Conservation (phyloP, 139 green algal species). For the Micractinium conductrix region DNA sequence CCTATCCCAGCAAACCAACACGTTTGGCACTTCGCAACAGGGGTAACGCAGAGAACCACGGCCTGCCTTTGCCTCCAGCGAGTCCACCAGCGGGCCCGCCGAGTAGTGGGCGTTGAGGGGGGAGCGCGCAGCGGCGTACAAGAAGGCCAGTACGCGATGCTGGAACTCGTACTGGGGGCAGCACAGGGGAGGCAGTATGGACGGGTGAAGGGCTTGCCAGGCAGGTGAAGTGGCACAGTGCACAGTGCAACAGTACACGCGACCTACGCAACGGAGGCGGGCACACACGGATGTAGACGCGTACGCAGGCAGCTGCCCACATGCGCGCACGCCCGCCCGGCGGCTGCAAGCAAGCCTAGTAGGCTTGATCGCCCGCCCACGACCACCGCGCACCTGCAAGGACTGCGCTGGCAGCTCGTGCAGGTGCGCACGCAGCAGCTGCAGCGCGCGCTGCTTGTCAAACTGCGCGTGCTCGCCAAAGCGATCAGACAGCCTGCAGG, state of each 20-base stretch:
- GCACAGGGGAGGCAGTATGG: not conserved
- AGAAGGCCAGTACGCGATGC: constrained; percentile 31
- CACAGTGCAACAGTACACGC: not conserved
- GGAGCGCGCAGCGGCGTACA: not conserved
- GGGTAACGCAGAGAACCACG: too few relatives aligned
- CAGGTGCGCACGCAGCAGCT: constrained; percentile 7
- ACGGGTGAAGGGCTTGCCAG: not conserved
- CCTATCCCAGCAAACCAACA: too few relatives aligned
- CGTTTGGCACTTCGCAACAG: too few relatives aligned
- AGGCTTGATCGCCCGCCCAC: too few relatives aligned
- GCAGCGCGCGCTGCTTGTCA: constrained; percentile 33
- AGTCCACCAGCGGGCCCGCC: not conserved
- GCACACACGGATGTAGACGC: too few relatives aligned
- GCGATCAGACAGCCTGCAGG: constrained; percentile 19
- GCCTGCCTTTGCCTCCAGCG: not conserved
- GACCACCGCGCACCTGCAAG: constrained; percentile 8
- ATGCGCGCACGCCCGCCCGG: too few relatives aligned
- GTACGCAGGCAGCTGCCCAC: too few relatives aligned
- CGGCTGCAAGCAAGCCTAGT: too few relatives aligned
- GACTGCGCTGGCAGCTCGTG: not conserved
- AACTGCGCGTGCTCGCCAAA: constrained; percentile 41
- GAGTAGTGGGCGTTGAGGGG: not conserved
- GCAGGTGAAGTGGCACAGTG: too few relatives aligned
- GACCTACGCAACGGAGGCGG: too few relatives aligned
- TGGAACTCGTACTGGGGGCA: constrained; percentile 30